Base-by-base conservation (phyloP, 2,329 filamentous ascomycete genomes). In the Arthrobotrys sinensis region DNA sequence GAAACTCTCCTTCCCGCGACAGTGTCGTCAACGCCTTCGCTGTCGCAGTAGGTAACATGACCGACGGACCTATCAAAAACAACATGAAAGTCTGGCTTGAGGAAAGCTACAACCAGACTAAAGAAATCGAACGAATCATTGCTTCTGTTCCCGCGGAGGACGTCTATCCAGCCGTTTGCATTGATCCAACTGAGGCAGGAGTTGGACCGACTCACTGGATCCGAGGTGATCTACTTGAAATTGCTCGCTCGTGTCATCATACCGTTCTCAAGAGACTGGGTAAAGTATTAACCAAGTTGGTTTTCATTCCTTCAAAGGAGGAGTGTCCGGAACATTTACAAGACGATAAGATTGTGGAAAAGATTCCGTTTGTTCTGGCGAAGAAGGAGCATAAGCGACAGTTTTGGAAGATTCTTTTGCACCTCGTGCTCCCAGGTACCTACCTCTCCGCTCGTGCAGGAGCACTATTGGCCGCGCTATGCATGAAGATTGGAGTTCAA, bases 331-430 rank as follows among this genome's bases (percentile, higher is more conserved):
- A 81, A 0, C 87, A 88, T 65, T 84, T 88, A 72, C 83, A 80
- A 53, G 80, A 80, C 0, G 81, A 82, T 5, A 81, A 82, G 4
- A 80, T 85, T 3, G 83, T 87, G 0, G 82, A 86, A 0, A 83
- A 82, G 48, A 85, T 88, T n/a, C 87, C 87, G 0, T 81, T 87
- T 50, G 84, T 84, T 0, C 82, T 88, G 4, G 85, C 84, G 0
- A 78, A 82, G 2, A 32, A 82, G 1, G 80, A 85, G 50, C 80
- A 87, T 57, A 75, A 81, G 0, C 80, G 83, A 36, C 82, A 82
- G 66, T 88, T 88, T 80, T 88, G 86, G 86, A 86, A 85, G 80
- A 81, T 87, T 0, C 82, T 88, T 3, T 83, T 88, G 0, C 87
- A 88, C 63, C 77, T 85, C 1, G 84, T 88, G 2, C 82, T 87